Base-by-base conservation (phyloP, 1,139 yeast genomes). In the Kurtzmaniella quercitrusa region DNA sequence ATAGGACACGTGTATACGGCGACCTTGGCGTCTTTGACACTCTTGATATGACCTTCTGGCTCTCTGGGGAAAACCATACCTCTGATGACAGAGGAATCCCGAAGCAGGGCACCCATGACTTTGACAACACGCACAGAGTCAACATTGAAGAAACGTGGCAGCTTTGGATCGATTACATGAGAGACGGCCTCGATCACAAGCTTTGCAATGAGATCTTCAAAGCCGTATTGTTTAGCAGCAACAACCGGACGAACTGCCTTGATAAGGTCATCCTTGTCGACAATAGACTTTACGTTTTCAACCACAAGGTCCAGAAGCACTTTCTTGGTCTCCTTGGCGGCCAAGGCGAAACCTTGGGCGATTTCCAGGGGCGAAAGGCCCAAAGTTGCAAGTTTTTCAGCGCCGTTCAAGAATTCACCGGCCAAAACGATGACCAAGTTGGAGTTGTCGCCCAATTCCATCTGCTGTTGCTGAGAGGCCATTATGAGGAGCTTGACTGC, bases 31-130 rank as follows among this genome's bases (percentile, higher is more conserved):
- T 51, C 38, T 29, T 63, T 64, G 46, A 85, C 70, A 51, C 82
- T 77, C 65, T 88, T 88, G 44, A 91, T 68, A 51, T 81, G 82
- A 14, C 97, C 96, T 63, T 93, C 98, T 11, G 98, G 97, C 63
- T 90, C 96, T 58, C 95, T 79, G 54, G 96, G 95, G 75, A 94
- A 93, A 37, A 94, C 97, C 98, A 93, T 93, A 54, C 98, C 98
- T 66, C 87, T 88, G 53, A 94, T 73, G 44, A 94, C 98, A 55
- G 77, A 76, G 9, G 95, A 85, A 54, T 77, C 76, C 31, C 73
- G 68, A 54, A 94, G 72, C 44, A 94, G 76, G 18, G 95, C 77
- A 47, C 98, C 98, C 96, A 93, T 88, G 55, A 93, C 85, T 68
- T 93, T 93, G 41, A 93, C 98, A 25, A 93, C 97, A 62, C 98